Base-by-base conservation (phyloP, 805 yeast genomes). In the Candida takata region DNA sequence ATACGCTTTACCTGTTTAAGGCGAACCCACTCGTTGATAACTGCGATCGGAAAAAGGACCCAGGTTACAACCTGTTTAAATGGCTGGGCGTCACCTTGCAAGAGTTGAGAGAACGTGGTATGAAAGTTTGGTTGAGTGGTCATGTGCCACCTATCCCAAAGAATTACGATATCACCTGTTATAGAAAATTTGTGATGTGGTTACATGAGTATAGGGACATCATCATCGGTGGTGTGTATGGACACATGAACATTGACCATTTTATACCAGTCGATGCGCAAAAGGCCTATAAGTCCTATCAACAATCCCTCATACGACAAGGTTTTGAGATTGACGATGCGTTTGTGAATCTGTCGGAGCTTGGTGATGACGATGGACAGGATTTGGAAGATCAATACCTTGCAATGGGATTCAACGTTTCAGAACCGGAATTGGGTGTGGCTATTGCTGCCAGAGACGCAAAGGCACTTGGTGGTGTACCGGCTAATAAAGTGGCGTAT, bases 201-300 rank as follows among this genome's bases (percentile, higher is more conserved):
- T 60, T 77, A 24, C 75, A 84, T 49, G 95, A 84, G 54, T 85
- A 80, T 54, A 67, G 94, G 45, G 95, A 85, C 55, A 72, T 85
- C 27, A 81, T 85, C 19, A 66, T 86, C 43, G 95, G 95, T 14
- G 86, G 88, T 9, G 60, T 85, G 21, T 85, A 72, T 55, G 95
- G 95, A 0, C 95, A 85, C 54, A 85, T 85, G 95, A 85, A 85
- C 57, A 65, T 84, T 36, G 95, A 86, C 54, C 95, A 85, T 60
- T 84, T 82, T 54, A 68, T 83, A 30, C 86, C 94, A 0, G 63
- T 81, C 41, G 90, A 85, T 60, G 70, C 85, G 2, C 70, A 68
- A 32, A 71, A 73, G 45, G 84, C 92, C 1, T 78, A 83, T 63
- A 66, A 68, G 40, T 70, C 51, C 8, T 37, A 45, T 27, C 41